These are phyloP conservation scores for Entoloma clypeatum DNA, from an alignment of 1,284 basidiomycete genomes.

Conservation along the genomic window DNA sequence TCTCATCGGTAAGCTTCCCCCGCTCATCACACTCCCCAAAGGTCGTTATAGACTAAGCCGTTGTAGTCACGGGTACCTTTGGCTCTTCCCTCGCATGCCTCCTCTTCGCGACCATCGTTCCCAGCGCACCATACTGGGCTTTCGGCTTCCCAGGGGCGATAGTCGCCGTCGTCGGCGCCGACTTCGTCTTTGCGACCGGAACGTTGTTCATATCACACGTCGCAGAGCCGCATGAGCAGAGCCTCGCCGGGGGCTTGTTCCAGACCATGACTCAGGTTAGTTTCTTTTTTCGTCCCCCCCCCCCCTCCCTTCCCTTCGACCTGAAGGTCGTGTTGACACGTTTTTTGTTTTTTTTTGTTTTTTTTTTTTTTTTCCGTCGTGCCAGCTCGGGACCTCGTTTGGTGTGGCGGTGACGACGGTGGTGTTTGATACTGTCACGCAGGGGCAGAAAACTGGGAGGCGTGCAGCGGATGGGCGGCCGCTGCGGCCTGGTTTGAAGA, in stretches of 20 bases:
- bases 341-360: no score
- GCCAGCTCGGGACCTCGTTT: no score
- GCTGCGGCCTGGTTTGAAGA: no score
- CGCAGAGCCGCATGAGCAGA: constrained; percentile 72
- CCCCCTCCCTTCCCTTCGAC: no score
- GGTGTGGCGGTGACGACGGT: no score
- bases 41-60: neutral
- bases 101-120: constrained; percentile 69
- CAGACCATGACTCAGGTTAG: constrained; percentile 76
- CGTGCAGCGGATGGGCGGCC: no score
- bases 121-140: constrained; percentile 68
- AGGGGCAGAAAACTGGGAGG: no score
- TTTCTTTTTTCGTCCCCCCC: no score
- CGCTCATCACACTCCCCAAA: neutral
- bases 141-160: constrained; percentile 78
- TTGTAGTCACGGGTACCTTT: constrained; percentile 49
- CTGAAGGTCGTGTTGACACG: no score
- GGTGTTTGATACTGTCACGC: no score
- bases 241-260: constrained; percentile 73
- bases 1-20: constrained; percentile 46
- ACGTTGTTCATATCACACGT: constrained; percentile 75
- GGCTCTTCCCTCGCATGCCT: constrained; percentile 64
- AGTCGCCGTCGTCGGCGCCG: constrained; percentile 70
- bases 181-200: constrained; percentile 75
- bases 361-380: no score